A percentile compares a stretch with the other conserved stretches of the same genome.
Conservation (phyloP, 495 filamentous ascomycete genomes). For the Polyplosphaeria fusca region DNA sequence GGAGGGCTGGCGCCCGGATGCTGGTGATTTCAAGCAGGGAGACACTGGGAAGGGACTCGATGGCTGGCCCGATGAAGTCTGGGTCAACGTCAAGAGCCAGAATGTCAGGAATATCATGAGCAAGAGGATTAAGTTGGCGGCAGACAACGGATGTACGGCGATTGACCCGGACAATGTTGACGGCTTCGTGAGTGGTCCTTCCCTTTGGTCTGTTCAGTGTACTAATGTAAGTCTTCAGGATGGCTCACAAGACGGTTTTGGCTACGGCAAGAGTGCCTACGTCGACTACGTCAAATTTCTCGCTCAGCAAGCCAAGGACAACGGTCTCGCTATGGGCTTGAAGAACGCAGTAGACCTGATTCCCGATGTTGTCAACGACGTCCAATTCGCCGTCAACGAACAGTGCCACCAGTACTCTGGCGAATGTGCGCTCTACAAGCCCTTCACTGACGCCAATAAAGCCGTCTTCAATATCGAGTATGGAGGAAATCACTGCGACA, state of each 20-base stretch:
- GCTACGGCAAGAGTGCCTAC: constrained; percentile 52
- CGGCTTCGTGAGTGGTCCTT: constrained; percentile 48
- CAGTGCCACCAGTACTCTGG: constrained; percentile 57
- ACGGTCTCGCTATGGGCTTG: constrained; percentile 56
- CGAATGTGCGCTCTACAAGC: constrained; percentile 54
- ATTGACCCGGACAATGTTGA: constrained; percentile 75
- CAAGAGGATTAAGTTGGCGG: constrained; percentile 55
- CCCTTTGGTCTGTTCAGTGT: neutral
- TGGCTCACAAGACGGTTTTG: constrained; percentile 51
- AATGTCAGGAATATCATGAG: constrained; percentile 63
- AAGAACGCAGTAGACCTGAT: constrained; percentile 65
- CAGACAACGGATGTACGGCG: constrained; percentile 62
- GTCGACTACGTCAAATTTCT: constrained; percentile 61
- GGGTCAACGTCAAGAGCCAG: constrained; percentile 58
- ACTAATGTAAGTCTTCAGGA: constrained; percentile 2
- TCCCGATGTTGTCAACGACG: constrained; percentile 50
- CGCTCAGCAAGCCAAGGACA: constrained; percentile 48
- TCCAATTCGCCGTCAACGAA: constrained; percentile 70
- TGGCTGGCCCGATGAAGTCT: constrained; percentile 65
- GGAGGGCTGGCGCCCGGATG: constrained; percentile 59
- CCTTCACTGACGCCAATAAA: constrained; percentile 57
- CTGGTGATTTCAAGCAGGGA: constrained; percentile 46
- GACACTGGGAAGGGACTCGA: constrained; percentile 57
- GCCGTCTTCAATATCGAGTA: constrained; percentile 76
- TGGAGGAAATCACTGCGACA: constrained; percentile 4